These are phyloP conservation scores for Emmonsiellopsis sp. DNA, from an alignment of 2,329 filamentous ascomycete species.

Conservation along the genomic window DNA sequence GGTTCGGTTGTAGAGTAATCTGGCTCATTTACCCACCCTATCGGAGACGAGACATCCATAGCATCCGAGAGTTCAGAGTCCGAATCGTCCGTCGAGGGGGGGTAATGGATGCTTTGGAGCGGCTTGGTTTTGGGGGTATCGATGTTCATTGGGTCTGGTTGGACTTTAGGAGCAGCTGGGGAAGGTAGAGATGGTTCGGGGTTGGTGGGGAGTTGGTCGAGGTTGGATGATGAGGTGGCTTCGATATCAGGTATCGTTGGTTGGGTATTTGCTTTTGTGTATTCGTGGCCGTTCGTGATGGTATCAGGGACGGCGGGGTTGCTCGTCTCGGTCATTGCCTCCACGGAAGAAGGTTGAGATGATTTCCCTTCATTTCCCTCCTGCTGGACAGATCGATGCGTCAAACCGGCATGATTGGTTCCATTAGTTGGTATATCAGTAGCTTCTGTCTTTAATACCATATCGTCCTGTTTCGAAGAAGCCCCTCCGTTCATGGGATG, in stretches of 20 bases:
- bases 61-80: background rate
- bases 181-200: background rate
- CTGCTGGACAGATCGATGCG: background rate
- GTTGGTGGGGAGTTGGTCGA: too few relatives aligned
- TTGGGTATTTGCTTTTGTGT: too few relatives aligned
- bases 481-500: background rate
- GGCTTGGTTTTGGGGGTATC: background rate
- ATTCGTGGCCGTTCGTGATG: too few relatives aligned
- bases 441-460: background rate
- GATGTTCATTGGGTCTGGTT: background rate
- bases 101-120: background rate
- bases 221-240: background rate
- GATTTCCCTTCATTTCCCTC: background rate
- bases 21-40: background rate
- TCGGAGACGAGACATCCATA: background rate
- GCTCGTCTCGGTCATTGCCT: too few relatives aligned
- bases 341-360: too few relatives aligned
- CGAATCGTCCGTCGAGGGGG: background rate
- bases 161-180: background rate
- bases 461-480: too few relatives aligned
- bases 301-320: too few relatives aligned
- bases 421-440: too few relatives aligned
- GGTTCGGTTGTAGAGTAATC: background rate
- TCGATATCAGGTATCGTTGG: background rate
- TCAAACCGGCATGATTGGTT: background rate